Base-by-base conservation (phyloP, 306 rosid species). In the Leucaena leucocephala region DNA sequence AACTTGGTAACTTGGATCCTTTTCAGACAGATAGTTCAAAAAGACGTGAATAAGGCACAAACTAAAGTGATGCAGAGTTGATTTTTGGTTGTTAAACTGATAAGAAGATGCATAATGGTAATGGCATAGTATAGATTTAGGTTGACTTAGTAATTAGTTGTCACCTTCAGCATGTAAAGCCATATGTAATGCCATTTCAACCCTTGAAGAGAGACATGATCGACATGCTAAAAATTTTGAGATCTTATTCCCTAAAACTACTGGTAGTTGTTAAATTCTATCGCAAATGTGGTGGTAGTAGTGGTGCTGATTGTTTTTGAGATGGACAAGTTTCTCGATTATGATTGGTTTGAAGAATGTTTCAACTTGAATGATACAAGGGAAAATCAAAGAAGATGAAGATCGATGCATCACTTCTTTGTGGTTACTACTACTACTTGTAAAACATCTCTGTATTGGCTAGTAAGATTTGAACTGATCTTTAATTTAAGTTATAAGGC, bases 401-500 rank as follows among this genome's bases (percentile, higher is more conserved):
- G 68, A 78, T 45, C 43, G 65, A 35, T 69, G 76, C 50, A 63
- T 43, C 1, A 63, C 57, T 27, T 76, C 39, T 68, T 63, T 66
- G 57, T 73, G 42, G 66, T 33, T 61, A 64, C 63, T 83, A 15
- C 68, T 61, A 64, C 63, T 83, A 15, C 68, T 55, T 40, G 64
- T 42, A 13, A n/a, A 15, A 40, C 39, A 36, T 49, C 45, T 72
- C 66, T 35, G 27, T 76, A 21, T 68, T 48, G 14, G 6, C 19
- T 50, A 50, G 17, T 64, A 17, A 54, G 67, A 68, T 61, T 81
- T 34, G 52, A 71, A 8, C 67, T 78, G 76, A n/a, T 76, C 75
- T 65, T 17, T 42, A 71, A 48, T 66, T 76, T 78, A 50, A 43
- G 48, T 72, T 80, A 50, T 81, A 77, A n/a, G 16, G 58, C 63